Evolutionary conservation across 2,329 filamentous ascomycete species (phyloP), one percentile per base, ranked within the genome.

Genomic region (Ascochyta rabiei): DNA sequence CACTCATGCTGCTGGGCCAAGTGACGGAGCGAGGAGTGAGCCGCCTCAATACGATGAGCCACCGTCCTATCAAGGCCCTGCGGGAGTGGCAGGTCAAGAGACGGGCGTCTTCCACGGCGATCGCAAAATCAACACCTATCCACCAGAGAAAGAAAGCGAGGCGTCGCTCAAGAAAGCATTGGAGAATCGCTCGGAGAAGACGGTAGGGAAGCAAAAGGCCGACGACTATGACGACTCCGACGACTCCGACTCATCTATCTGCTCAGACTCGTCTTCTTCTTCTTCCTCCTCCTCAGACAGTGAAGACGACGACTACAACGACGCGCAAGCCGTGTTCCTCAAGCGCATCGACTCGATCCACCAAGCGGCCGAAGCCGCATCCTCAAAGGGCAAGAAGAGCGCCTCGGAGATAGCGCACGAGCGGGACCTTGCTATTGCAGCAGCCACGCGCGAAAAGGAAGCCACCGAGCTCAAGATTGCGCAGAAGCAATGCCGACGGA

Each of bases 311-410:
- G 50, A 54, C 34, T 39, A 48, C 21, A 41, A 57, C 31, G 38
- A 48, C 0, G 19, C 43, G 1, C 44, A 65, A 33, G 46, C 55
- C 3, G 35, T 45, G 1, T 67, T 65, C 47, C 48, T 52, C 15
- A 31, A 41, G 9, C 64, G 68, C 34, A 43, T 71, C 41, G 63
- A 52, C 26, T 59, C 61, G 3, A 70, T 74, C 49, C 62, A 72
- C 34, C 47, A 52, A 9, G 33, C 54, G 9, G 64, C 66, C 18
- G 51, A 56, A 8, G 30, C 58, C 8, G 52, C 67, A 1, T 47
- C 48, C 13, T 23, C 47, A 6, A 69, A 69, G 44, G 70, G 70
- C 44, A 70, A 68, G 37, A 70, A 70, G 38, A 39, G 42, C 8
- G 33, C 51, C 7, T 37, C 56, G 33, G 58, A 65, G 21, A 66